Conservation (phyloP, 1,139 yeast species). For the Candida albicans region DNA sequence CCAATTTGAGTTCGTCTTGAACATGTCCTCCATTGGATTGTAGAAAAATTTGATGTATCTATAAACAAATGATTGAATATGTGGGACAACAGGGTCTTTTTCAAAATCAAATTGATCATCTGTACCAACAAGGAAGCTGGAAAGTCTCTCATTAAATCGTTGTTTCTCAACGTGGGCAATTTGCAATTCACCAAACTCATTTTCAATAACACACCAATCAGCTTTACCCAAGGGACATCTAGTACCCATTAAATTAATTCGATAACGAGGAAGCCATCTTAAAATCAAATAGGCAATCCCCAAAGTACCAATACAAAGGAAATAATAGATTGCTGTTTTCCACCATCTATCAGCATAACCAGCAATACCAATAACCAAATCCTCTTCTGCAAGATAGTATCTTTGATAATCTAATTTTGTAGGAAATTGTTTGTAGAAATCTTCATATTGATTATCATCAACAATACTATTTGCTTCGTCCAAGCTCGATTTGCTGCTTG, state of each 20-base stretch:
- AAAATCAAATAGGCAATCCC: slow-evolving; percentile 74
- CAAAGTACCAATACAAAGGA: slow-evolving; percentile 56
- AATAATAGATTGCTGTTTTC: slow-evolving; percentile 50
- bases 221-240: slow-evolving; percentile 73
- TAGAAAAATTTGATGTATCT: slow-evolving; percentile 82
- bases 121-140: slow-evolving; percentile 54
- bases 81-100: slow-evolving; percentile 67
- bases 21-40: slow-evolving; percentile 84
- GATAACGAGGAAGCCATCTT: slow-evolving; percentile 83
- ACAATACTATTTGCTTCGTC: slow-evolving; percentile 16
- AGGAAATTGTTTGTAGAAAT: slow-evolving; percentile 42
- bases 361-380: slow-evolving; percentile 88
- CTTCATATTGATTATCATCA: slow-evolving; percentile 30
- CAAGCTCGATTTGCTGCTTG: slow-evolving; percentile 23
- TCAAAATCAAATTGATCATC: slow-evolving; percentile 21
- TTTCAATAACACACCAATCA: slow-evolving; percentile 93
- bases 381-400: slow-evolving; percentile 93
- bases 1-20: slow-evolving; percentile 85
- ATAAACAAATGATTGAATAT: slow-evolving; percentile 69
- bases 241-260: slow-evolving; percentile 67
- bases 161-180: slow-evolving; percentile 55
- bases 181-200: slow-evolving; percentile 84
- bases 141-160: slow-evolving; percentile 69
- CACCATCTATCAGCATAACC: slow-evolving; percentile 65
- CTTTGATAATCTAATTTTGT: slow-evolving; percentile 62